These are phyloP conservation scores for Fusarium poae DNA, from an alignment of 2,329 filamentous ascomycete species.

Conservation along the genomic window DNA sequence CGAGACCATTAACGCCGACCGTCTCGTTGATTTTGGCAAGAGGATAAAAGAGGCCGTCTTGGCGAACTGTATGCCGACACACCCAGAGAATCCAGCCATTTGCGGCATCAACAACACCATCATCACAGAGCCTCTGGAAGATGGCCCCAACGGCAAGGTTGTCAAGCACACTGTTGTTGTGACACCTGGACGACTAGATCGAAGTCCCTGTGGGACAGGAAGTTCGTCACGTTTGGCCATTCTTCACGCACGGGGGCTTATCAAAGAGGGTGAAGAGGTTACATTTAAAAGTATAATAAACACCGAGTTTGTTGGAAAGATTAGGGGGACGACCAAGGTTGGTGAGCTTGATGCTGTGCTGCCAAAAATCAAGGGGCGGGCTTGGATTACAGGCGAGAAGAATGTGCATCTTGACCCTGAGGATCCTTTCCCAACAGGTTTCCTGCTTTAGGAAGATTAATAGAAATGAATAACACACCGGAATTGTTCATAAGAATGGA, in stretches of 20 bases:
- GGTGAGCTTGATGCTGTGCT: conserved; percentile 18
- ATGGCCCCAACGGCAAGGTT: conserved; percentile 7
- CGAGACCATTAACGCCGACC: conserved; percentile 27
- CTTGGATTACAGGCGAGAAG: conserved; percentile 29
- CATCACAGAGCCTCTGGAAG: conserved; percentile 50
- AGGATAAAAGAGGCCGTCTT: conserved; percentile 58
- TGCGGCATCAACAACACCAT: conserved; percentile 57
- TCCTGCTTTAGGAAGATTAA: background rate
- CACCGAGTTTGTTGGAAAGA: conserved; percentile 21
- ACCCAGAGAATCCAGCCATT: conserved; percentile 58
- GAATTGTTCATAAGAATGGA: fast-evolving
- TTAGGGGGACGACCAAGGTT: conserved; percentile 6
- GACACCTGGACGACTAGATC: conserved; percentile 13
- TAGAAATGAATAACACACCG: background rate
- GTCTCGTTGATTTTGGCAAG: conserved; percentile 51
- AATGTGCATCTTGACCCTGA: conserved; percentile 26
- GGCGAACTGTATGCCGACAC: conserved; percentile 52
- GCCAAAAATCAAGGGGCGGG: conserved; percentile 12
- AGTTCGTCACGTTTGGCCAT: conserved; percentile 21
- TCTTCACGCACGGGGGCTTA: background rate
- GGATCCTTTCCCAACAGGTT: conserved; percentile 12
- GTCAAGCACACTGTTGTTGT: conserved; percentile 23
- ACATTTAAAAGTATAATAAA: conserved; percentile 26
- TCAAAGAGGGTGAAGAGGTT: conserved; percentile 14
- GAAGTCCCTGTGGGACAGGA: conserved; percentile 20